Conservation (phyloP, 73 alveolate species). For the Paramecium biaurelia region DNA sequence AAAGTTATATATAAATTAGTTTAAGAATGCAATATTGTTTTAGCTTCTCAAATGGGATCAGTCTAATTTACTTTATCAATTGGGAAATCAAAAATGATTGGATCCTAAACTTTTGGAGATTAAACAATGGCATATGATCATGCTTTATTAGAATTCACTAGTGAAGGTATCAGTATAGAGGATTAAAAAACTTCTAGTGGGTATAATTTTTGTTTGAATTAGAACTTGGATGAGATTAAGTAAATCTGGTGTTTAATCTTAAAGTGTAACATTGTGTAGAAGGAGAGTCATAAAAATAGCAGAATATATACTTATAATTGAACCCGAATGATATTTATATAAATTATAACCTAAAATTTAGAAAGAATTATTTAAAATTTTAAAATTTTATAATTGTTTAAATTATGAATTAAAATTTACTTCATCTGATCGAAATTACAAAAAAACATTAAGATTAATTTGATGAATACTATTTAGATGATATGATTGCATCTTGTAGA, state of each 20-base stretch:
- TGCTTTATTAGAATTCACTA: neutral
- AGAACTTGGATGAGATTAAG: constrained; percentile 45
- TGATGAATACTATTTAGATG: neutral
- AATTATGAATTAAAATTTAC: neutral
- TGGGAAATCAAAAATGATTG: neutral
- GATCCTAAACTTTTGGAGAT: neutral
- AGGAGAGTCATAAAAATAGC: constrained; percentile 39
- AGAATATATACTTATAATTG: neutral
- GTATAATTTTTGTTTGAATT: neutral
- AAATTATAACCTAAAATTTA: neutral
- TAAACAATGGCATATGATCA: neutral
- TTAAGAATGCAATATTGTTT: neutral
- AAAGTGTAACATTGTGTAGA: neutral
- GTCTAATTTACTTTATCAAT: neutral
- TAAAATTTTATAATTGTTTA: neutral
- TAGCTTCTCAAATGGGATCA: neutral
- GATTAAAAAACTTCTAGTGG: constrained; percentile 27
- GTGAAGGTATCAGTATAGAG: neutral
- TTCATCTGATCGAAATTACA: neutral
- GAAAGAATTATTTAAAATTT: neutral
- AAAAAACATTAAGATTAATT: neutral
- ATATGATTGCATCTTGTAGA: neutral
- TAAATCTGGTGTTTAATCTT: constrained; percentile 6
- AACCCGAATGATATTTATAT: constrained; percentile 1
- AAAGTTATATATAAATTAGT: neutral